Percentiles rank a stretch among this genome's conserved stretches.
phyloP scores from a whole-genome alignment of 2,329 filamentous ascomycete species.

The Fonsecaea monophora region DNA sequence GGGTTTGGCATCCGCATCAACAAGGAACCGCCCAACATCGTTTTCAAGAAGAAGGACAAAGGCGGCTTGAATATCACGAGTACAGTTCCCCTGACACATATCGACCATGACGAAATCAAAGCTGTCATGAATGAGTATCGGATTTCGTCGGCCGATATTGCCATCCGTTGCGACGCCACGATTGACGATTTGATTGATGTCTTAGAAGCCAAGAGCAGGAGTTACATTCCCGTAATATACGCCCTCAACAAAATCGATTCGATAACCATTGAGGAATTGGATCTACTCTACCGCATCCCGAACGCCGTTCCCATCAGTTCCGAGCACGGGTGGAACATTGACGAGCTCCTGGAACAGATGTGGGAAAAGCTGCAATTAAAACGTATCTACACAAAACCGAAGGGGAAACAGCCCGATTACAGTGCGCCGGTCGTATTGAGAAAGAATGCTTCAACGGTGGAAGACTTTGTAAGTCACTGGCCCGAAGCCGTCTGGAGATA shows the following conservation, averaged over 20 bases:
- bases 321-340: conserved; percentile 96
- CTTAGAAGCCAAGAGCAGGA: conserved; percentile 89
- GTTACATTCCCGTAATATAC: conserved; percentile 99
- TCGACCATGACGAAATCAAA: conserved; percentile 95
- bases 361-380: conserved; percentile 95
- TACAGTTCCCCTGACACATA: conserved; percentile 88
- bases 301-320: conserved; percentile 97
- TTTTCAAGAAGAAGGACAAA: conserved; percentile 99
- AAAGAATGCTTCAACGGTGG: conserved; percentile 81
- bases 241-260: conserved; percentile 99
- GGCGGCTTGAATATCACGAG: conserved; percentile 95
- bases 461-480: conserved; percentile 81
- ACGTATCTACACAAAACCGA: conserved; percentile 96
- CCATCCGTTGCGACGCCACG: conserved; percentile 96
- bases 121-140: conserved; percentile 97
- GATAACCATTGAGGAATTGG: conserved; percentile 96
- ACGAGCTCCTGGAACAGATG: conserved; percentile 96
- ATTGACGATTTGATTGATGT: conserved; percentile 97
- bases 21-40: conserved; percentile 95
- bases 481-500: conserved; percentile 43
- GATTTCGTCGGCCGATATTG: conserved; percentile 95
- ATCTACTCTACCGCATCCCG: conserved; percentile 93
- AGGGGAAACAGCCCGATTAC: conserved; percentile 94
- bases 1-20: conserved; percentile 98
- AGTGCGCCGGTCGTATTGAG: conserved; percentile 87